Percentiles rank a stretch among this genome's conserved stretches.
These are phyloP conservation scores for Cryptosporidium baileyi DNA, from an alignment of 169 alveolate genomes.

Conservation along the genomic window DNA sequence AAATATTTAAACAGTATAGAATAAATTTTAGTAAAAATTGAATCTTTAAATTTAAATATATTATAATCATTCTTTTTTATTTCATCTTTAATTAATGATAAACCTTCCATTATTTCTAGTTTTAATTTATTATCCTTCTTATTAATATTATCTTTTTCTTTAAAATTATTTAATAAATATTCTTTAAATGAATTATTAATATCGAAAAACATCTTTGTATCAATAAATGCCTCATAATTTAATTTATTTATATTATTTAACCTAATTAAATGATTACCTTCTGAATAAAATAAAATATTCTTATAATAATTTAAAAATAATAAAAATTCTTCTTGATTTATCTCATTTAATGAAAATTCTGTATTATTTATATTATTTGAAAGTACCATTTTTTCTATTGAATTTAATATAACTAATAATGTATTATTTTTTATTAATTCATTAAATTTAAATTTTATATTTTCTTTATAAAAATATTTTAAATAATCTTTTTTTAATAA, in stretches of 20 bases:
- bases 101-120: constrained; percentile 13
- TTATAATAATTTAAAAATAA: neutral
- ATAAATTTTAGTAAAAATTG: constrained; percentile 24
- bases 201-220: constrained; percentile 2
- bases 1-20: neutral
- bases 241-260: neutral
- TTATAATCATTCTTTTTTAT: neutral
- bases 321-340: neutral
- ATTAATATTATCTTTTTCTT: neutral
- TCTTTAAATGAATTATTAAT: constrained; percentile 9
- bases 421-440: constrained; percentile 13
- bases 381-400: constrained; percentile 52
- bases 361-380: neutral
- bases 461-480: constrained; percentile 1
- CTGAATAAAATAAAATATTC: neutral
- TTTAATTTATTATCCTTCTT: neutral
- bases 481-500: neutral
- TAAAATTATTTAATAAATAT: neutral
- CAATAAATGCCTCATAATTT: constrained; percentile 22
- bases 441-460: neutral
- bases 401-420: neutral
- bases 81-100: constrained; percentile 4
- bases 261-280: neutral
- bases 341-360: neutral
- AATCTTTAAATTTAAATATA: neutral